Percentiles rank a stretch among this genome's conserved stretches.
phyloP scores from a whole-genome alignment of 441 rosid genomes.

The Erysimum pusillum region DNA sequence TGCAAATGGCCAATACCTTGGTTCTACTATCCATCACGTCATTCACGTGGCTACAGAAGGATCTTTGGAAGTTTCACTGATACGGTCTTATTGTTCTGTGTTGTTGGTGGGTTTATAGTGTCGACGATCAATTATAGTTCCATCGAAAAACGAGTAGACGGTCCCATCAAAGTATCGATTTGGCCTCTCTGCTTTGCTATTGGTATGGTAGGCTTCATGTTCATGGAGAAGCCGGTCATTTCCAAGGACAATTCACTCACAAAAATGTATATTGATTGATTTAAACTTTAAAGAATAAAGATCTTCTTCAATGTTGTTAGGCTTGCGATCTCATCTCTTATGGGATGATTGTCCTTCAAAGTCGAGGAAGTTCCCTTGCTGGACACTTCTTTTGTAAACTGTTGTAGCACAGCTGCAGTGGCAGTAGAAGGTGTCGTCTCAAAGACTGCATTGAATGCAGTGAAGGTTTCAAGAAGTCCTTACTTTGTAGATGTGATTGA shows the following conservation, averaged over 20 bases:
- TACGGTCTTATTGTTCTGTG: slow-evolving; percentile 20
- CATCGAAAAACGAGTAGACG: not conserved
- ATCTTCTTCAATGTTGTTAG: too few species aligned
- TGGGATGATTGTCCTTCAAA: too few species aligned
- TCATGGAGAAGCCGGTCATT: slow-evolving; percentile 1
- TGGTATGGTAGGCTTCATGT: slow-evolving; percentile 2
- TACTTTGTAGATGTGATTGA: too few species aligned
- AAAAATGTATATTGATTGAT: not conserved
- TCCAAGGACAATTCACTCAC: not conserved
- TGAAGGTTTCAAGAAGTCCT: too few species aligned
- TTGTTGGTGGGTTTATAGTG: slow-evolving; percentile 1
- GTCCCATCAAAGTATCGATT: slow-evolving; percentile 24
- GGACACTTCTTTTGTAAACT: too few species aligned
- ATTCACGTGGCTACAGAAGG: not conserved
- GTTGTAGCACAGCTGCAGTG: too few species aligned
- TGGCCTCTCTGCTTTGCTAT: slow-evolving; percentile 31
- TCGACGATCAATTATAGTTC: not conserved
- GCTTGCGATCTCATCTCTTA: too few species aligned
- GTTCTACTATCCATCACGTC: slow-evolving; percentile 29
- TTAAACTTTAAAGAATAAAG: not conserved
- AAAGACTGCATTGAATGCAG: not conserved
- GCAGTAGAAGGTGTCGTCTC: too few species aligned
- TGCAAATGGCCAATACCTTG: slow-evolving; percentile 31
- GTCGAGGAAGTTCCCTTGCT: too few species aligned
- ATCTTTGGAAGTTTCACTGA: not conserved